A percentile compares a stretch with the other conserved stretches of the same genome.
Evolutionary conservation across 345 rosid species (phyloP).

Genomic region (Boechera divaricarpa): DNA sequence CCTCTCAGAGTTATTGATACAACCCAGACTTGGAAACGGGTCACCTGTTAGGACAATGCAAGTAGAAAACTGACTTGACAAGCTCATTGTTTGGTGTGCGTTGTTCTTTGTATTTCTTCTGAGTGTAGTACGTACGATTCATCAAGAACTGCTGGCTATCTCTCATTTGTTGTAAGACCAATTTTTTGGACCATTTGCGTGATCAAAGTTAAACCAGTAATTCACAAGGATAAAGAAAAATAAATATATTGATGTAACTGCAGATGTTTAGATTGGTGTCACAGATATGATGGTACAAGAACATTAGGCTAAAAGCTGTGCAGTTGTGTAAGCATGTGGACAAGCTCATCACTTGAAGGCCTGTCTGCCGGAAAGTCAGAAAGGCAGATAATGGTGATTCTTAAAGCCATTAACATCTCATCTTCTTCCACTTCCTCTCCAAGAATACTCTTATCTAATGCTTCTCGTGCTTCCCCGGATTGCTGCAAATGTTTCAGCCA

Average conservation of each 20-base stretch:
- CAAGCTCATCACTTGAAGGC: conserved; percentile 95
- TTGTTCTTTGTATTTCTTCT: conserved; percentile 25
- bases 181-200: conserved; percentile 27
- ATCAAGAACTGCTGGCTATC: conserved; percentile 15
- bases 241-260: conserved; percentile 15
- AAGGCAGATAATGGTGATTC: conserved; percentile 85
- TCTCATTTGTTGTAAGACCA: conserved; percentile 26
- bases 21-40: conserved; percentile 46
- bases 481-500: conserved; percentile 93
- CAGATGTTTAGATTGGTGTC: conserved; percentile 20
- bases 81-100: conserved; percentile 30
- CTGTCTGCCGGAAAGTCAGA: conserved; percentile 89
- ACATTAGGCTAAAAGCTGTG: conserved; percentile 70
- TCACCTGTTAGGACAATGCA: conserved; percentile 46
- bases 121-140: conserved; percentile 22
- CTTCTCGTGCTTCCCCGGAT: conserved; percentile 82
- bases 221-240: neutral
- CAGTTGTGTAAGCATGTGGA: conserved; percentile 87
- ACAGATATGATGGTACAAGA: conserved; percentile 22
- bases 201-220: neutral
- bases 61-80: conserved; percentile 36
- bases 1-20: conserved; percentile 51
- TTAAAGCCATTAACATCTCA: conserved; percentile 94
- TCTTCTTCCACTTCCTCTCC: conserved; percentile 97
- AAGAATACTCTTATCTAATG: conserved; percentile 77